Conservation (phyloP, 2,329 filamentous ascomycete species). For the Aspergillus ibericus region DNA sequence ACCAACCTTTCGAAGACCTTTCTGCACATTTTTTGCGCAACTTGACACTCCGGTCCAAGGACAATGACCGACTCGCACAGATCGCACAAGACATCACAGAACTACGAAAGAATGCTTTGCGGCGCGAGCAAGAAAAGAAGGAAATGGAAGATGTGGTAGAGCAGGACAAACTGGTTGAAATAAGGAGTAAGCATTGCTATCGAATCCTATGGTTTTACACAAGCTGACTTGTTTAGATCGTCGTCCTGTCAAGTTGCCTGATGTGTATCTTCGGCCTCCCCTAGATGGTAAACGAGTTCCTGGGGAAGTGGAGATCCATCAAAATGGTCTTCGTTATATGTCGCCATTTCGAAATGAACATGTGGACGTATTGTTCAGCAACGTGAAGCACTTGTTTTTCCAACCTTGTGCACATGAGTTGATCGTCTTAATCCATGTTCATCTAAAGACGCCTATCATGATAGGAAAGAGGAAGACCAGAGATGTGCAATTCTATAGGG, state of each 20-base stretch:
- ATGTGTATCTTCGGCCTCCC: conserved; percentile 91
- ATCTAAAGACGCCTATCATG: conserved; percentile 96
- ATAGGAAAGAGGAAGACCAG: conserved; percentile 99
- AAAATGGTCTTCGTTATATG: conserved; percentile 96
- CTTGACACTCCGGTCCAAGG: conserved; percentile 88
- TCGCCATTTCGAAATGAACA: conserved; percentile 77
- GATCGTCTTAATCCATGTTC: conserved; percentile 96
- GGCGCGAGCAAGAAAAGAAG: conserved; percentile 97
- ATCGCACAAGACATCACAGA: conserved; percentile 93
- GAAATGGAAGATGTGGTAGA: conserved; percentile 99
- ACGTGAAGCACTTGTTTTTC: conserved; percentile 98
- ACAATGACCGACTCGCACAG: conserved; percentile 83
- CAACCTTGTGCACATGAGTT: conserved; percentile 95
- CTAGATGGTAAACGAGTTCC: conserved; percentile 96
- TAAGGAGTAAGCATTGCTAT: conserved; percentile 67
- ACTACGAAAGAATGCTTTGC: conserved; percentile 87
- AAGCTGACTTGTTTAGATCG: conserved; percentile 65
- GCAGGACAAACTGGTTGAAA: conserved; percentile 94
- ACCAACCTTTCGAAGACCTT: conserved; percentile 96
- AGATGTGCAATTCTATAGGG: conserved; percentile 96
- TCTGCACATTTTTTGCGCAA: conserved; percentile 94
- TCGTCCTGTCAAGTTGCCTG: conserved; percentile 83
- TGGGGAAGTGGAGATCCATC: conserved; percentile 94
- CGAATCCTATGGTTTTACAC: background rate
- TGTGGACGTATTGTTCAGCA: conserved; percentile 95